Percentiles rank a stretch among this genome's conserved stretches.
These are phyloP conservation scores for Coemansia furcata DNA, from an alignment of 192 early-diverging fungal species.

Conservation along the genomic window DNA sequence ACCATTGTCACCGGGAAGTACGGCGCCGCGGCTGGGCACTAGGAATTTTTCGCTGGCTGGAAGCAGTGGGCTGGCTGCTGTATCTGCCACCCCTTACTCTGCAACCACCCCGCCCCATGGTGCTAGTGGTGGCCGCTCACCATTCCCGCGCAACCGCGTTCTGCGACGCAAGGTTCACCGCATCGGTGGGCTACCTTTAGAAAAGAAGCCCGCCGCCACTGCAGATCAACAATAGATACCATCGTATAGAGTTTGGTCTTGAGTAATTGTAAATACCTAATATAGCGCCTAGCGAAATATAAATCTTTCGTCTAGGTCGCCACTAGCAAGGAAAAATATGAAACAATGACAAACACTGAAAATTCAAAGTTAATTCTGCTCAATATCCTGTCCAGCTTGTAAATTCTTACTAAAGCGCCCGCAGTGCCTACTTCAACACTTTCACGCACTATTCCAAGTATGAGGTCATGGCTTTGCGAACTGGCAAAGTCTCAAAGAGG, in stretches of 20 bases:
- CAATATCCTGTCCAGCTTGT: constrained; percentile 37
- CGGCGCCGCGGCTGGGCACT: constrained; percentile 1
- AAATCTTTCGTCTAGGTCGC: not conserved
- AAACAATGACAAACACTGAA: constrained; percentile 12
- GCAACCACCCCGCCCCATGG: constrained; percentile 32
- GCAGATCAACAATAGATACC: not conserved
- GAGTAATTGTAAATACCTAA: not conserved
- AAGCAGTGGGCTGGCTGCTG: not conserved
- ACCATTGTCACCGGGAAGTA: constrained; percentile 19
- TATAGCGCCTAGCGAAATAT: not conserved
- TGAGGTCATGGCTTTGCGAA: not conserved
- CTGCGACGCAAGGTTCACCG: constrained; percentile 50
- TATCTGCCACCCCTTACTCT: constrained; percentile 17
- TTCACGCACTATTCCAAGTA: not conserved
- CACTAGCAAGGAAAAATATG: no score
- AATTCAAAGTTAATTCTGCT: constrained; percentile 19
- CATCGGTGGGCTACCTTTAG: constrained; percentile 15
- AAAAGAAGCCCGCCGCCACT: not conserved
- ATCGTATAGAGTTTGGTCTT: not conserved
- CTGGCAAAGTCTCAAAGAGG: not conserved
- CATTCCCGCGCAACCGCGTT: constrained; percentile 42
- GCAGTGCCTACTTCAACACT: not conserved
- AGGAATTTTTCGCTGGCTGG: constrained; percentile 13
- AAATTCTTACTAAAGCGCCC: not conserved
- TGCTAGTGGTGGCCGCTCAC: constrained; percentile 33